phyloP scores from a whole-genome alignment of 352 stramenopile species.

The Globisporangium acanthophoron region DNA sequence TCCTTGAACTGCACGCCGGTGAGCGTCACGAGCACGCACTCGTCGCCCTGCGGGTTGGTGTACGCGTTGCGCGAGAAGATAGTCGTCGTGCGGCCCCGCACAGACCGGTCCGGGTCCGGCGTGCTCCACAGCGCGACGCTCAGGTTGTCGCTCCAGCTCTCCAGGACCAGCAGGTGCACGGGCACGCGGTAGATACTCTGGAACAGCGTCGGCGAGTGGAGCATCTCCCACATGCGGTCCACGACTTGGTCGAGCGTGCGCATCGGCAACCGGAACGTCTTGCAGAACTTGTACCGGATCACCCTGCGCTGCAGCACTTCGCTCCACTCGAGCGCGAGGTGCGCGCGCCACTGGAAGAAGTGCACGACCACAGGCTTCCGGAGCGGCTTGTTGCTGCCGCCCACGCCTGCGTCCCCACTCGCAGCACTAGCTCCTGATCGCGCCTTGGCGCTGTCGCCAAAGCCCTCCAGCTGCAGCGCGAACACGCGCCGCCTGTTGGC shows the following conservation, averaged over 20 bases:
- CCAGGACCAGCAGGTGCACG: constrained; percentile 5
- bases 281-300: constrained; percentile 9
- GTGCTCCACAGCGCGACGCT: constrained; percentile 11
- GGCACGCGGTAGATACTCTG: constrained; percentile 4
- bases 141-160: constrained; percentile 3
- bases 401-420: not conserved
- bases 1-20: constrained; percentile 4
- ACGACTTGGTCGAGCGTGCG: not conserved
- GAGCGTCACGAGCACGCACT: constrained; percentile 4
- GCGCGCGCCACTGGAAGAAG: constrained; percentile 7
- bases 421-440: too few relatives aligned
- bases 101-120: not conserved
- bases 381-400: not conserved
- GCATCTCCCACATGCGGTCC: constrained; percentile 3
- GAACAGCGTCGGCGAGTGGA: constrained; percentile 8
- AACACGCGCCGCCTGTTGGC: not conserved
- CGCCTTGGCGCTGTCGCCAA: not conserved
- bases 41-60: not conserved
- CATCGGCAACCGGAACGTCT: constrained; percentile 2
- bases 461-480: not conserved
- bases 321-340: constrained; percentile 3
- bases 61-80: not conserved
- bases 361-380: not conserved
- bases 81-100: not conserved
- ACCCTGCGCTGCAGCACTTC: not conserved